Conservation (phyloP, 192 early-diverging fungal species). For the Gigaspora rosea region DNA sequence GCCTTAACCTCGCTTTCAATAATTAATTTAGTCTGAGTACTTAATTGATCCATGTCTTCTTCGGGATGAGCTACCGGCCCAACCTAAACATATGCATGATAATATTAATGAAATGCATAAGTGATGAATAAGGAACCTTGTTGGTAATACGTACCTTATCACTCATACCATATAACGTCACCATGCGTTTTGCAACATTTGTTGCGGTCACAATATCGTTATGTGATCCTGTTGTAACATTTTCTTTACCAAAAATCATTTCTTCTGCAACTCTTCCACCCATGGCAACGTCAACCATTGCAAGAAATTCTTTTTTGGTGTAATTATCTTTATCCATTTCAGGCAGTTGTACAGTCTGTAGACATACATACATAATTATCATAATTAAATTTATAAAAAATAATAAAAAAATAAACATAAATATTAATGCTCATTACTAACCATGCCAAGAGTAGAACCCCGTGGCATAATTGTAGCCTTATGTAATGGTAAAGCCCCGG, state of each 20-base stretch:
- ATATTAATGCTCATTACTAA: background rate
- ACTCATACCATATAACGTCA: conserved; percentile 91
- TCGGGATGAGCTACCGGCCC: conserved; percentile 78
- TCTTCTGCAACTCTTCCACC: conserved; percentile 98
- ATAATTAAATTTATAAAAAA: background rate
- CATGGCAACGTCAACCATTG: conserved; percentile 94
- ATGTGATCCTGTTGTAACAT: conserved; percentile 92
- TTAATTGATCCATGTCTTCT: conserved; percentile 74
- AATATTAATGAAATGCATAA: background rate
- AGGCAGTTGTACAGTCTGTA: conserved; percentile 85
- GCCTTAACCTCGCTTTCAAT: conserved; percentile 87
- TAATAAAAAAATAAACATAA: background rate
- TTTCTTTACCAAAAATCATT: conserved; percentile 90
- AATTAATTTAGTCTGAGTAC: conserved; percentile 70
- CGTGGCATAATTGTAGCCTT: conserved; percentile 99
- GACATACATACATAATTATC: conserved; percentile 38
- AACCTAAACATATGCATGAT: conserved; percentile 42
- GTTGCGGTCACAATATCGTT: conserved; percentile 93
- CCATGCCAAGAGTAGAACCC: conserved; percentile 77
- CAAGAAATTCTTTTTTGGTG: conserved; percentile 82
- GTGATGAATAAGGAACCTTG: background rate
- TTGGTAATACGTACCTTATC: conserved; percentile 54
- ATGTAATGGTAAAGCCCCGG: conserved; percentile 93
- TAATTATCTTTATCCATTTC: conserved; percentile 83
- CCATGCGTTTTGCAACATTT: conserved; percentile 87